Conservation (phyloP, 441 rosid species). For the Corymbia citriodora region DNA sequence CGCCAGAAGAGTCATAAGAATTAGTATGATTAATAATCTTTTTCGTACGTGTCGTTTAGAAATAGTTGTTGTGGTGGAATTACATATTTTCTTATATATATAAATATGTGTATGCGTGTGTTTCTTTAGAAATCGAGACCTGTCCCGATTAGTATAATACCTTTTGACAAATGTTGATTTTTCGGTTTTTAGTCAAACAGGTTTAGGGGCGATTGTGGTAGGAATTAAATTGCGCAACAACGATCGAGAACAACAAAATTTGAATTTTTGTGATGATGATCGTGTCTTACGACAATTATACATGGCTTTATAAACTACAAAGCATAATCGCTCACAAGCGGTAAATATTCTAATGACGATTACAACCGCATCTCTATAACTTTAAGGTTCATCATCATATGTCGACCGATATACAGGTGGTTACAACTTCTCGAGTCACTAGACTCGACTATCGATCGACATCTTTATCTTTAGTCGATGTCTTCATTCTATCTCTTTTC, state of each 20-base stretch:
- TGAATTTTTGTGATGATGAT: not conserved
- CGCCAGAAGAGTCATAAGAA: not conserved
- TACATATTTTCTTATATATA: not conserved
- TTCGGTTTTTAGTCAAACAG: not conserved
- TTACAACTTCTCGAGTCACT: not conserved
- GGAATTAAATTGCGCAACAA: not conserved
- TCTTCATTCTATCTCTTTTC: not conserved
- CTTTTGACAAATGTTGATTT: not conserved
- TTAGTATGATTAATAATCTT: not conserved
- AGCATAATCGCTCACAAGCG: not conserved
- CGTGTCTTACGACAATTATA: not conserved
- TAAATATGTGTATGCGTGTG: rapidly evolving
- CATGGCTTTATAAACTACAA: not conserved
- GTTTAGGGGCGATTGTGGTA: not conserved
- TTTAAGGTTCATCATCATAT: not conserved
- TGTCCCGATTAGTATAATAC: not conserved
- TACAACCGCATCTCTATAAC: not conserved
- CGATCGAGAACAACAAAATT: not conserved
- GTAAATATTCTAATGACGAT: not conserved
- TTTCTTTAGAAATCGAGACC: not conserved
- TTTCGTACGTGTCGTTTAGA: not conserved
- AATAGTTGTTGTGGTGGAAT: not conserved
- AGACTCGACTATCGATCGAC: not conserved
- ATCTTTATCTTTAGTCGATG: not conserved
- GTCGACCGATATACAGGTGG: no score